These are phyloP conservation scores for Monosporozyma siamensis DNA, from an alignment of 805 yeast genomes.

Conservation along the genomic window DNA sequence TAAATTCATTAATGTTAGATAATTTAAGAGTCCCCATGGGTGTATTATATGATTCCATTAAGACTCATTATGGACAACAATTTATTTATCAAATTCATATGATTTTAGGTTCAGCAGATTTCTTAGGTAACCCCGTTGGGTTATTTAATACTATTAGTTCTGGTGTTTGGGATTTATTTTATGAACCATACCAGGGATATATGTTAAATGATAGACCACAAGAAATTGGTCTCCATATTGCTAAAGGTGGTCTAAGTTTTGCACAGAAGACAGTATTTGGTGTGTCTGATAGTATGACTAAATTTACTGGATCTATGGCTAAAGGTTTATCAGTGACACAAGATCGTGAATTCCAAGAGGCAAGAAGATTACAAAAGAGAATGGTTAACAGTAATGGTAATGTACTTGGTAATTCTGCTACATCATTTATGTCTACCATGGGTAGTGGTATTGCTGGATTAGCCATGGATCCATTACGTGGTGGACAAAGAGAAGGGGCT, in stretches of 20 bases:
- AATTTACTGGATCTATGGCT: conserved; percentile 87
- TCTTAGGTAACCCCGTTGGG: conserved; percentile 96
- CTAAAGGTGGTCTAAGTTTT: conserved; percentile 92
- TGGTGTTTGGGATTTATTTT: conserved; percentile 92
- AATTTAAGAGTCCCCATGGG: conserved; percentile 83
- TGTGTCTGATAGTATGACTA: conserved; percentile 84
- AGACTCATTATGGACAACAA: conserved; percentile 85
- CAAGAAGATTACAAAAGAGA: conserved; percentile 62
- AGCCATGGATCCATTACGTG: conserved; percentile 84
- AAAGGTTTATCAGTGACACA: conserved; percentile 87
- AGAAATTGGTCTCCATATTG: conserved; percentile 88
- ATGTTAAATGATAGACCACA: conserved; percentile 91
- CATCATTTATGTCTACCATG: conserved; percentile 77
- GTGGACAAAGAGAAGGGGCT: conserved; percentile 83
- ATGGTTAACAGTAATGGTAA: conserved; percentile 34
- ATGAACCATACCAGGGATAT: conserved; percentile 95
- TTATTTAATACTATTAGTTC: conserved; percentile 86
- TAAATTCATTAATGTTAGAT: conserved; percentile 80
- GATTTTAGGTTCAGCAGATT: conserved; percentile 91
- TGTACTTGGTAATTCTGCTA: conserved; percentile 79
- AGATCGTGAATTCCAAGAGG: conserved; percentile 76
- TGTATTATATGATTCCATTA: conserved; percentile 55
- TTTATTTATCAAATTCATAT: conserved; percentile 87
- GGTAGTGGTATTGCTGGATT: conserved; percentile 84
- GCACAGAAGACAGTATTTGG: conserved; percentile 93